These are phyloP conservation scores for Aspergillus affinis DNA, from an alignment of 495 filamentous ascomycete species.

Conservation along the genomic window DNA sequence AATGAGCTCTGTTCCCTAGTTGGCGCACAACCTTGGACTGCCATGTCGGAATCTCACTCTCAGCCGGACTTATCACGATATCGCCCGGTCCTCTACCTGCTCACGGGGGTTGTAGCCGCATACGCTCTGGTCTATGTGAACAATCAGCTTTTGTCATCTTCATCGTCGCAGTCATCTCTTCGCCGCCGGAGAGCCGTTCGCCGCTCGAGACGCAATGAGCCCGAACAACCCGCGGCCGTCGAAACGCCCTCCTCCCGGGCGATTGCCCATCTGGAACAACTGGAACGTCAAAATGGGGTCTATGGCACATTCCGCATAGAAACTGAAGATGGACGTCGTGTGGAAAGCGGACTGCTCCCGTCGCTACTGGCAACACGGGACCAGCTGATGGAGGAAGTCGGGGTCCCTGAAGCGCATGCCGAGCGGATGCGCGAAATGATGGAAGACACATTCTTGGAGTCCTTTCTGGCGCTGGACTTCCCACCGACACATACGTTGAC, in stretches of 20 bases:
- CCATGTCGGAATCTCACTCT: slow-evolving; percentile 38
- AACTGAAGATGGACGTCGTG: slow-evolving; percentile 47
- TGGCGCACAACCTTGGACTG: slow-evolving; percentile 19
- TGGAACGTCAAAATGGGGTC: slow-evolving; percentile 47
- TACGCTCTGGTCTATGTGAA: slow-evolving; percentile 50
- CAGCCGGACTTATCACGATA: slow-evolving; percentile 46
- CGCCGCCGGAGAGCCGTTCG: slow-evolving; percentile 50
- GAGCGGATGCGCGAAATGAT: slow-evolving; percentile 51
- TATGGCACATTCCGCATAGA: slow-evolving; percentile 51
- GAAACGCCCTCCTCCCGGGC: slow-evolving; percentile 42
- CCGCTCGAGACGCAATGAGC: slow-evolving; percentile 36
- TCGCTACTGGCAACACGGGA: slow-evolving; percentile 45
- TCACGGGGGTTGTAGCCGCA: slow-evolving; percentile 49
- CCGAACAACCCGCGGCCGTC: slow-evolving; percentile 23
- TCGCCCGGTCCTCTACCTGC: slow-evolving; percentile 48
- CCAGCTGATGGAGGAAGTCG: slow-evolving; percentile 47
- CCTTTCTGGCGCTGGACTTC: slow-evolving; percentile 49
- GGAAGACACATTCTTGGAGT: slow-evolving; percentile 50
- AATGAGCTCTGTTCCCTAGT: slow-evolving; percentile 24
- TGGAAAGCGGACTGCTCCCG: slow-evolving; percentile 48
- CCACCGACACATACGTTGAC: slow-evolving; percentile 38
- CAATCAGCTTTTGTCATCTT: slow-evolving; percentile 33
- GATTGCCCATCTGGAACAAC: slow-evolving; percentile 44
- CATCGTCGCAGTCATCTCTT: slow-evolving; percentile 31
- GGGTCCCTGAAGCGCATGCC: slow-evolving; percentile 41